Base-by-base conservation (phyloP, 352 stramenopile genomes). In the Globisporangium solare region DNA sequence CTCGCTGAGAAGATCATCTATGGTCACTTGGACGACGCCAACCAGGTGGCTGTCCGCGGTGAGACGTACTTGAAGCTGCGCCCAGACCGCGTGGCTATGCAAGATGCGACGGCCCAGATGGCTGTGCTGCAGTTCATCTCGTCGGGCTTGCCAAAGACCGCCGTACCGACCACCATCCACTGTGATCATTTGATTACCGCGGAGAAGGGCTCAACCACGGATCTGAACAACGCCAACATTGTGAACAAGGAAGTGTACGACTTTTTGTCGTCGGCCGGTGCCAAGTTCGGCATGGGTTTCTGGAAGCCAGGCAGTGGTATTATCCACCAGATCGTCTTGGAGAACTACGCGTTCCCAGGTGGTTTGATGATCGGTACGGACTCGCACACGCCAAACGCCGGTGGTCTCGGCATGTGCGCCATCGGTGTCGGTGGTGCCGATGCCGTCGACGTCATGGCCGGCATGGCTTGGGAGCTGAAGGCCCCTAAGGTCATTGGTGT, bases 1-100 rank as follows among this genome's bases (percentile, higher is more conserved):
- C 84, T 97, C 46, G 82, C 88, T 45, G 91, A 97, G 67, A 97
- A 97, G 83, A 97, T 97, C 66, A 92, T 97, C 66, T 97, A 97
- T 77, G 88, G 88, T 49, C 91, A 97, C 81, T 78, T 97, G 73
- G 88, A 97, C 64, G 79, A 96, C 64, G 63, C 87, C 57, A 82
- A 87, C 60, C 82, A 84, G 51, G 71, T 85, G 48, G 76, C 89
- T 12, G 86, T 92, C 50, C 83, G 88, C 42, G 91, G 91, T 27
- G 79, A 97, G 73, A 97, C 91, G 24, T 97, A 97, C 75, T 72
- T 97, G 37, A 97, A 97, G 83, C 76, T 97, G 48, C 81, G 87
- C 58, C 91, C 91, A 24, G 91, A 97, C 73, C 86, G 91, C 63
- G 89, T 97, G 32, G 91, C 91, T 61, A 97, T 97, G 91, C 91